phyloP scores from a whole-genome alignment of 257 asterid species.

The Parsonsia alboflavescens region DNA sequence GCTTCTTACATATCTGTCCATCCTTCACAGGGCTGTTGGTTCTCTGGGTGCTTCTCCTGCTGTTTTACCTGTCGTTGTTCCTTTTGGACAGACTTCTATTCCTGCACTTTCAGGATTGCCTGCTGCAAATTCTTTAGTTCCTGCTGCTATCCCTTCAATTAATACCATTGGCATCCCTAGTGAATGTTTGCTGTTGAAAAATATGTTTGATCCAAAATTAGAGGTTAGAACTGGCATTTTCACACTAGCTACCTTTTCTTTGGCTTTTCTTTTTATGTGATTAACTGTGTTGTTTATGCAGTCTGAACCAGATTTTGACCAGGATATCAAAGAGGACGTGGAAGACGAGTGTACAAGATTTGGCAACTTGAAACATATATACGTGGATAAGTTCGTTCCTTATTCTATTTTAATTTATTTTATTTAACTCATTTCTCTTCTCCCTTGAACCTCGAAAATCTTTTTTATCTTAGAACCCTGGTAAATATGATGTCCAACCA shows the following conservation, averaged over 20 bases:
- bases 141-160: constrained; percentile 34
- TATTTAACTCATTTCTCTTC: neutral
- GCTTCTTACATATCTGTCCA: constrained; percentile 15
- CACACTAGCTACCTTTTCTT: neutral
- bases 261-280: constrained; percentile 7
- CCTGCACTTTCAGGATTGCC: constrained; percentile 37
- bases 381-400: constrained; percentile 56
- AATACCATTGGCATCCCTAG: constrained; percentile 55
- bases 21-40: constrained; percentile 35
- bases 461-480: no score
- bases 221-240: constrained; percentile 40
- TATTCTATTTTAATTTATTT: neutral
- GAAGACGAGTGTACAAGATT: constrained; percentile 52
- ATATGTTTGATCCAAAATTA: constrained; percentile 61
- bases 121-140: constrained; percentile 32
- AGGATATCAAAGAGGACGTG: constrained; percentile 70
- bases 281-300: constrained; percentile 27
- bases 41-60: constrained; percentile 22
- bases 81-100: constrained; percentile 36
- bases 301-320: constrained; percentile 64
- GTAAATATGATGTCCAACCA: neutral
- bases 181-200: constrained; percentile 64
- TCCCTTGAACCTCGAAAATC: neutral
- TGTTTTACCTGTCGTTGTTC: neutral
- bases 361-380: constrained; percentile 53